Evolutionary conservation across 371 early-diverging fungal species (phyloP).

Genomic region (Caulochytrium protostelioides): DNA sequence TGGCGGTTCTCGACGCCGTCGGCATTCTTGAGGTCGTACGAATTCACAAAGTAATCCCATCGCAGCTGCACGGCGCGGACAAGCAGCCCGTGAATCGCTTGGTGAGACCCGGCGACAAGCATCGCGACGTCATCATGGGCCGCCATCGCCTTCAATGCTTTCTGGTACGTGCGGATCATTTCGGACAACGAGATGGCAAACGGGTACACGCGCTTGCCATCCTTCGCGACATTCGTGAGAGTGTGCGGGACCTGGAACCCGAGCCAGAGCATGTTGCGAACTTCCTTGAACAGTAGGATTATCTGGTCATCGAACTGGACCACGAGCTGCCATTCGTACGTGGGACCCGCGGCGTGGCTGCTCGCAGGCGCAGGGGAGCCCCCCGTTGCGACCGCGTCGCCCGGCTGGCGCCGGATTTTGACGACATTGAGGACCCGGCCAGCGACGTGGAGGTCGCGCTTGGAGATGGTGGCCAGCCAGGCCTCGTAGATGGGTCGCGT

Average conservation of each 20-base stretch:
- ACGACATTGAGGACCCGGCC: slow-evolving; percentile 82
- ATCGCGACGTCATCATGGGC: slow-evolving; percentile 50
- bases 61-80: slow-evolving; percentile 57
- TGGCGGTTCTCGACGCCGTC: slow-evolving; percentile 63
- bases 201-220: slow-evolving; percentile 90
- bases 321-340: slow-evolving; percentile 40
- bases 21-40: slow-evolving; percentile 23
- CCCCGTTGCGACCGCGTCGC: slow-evolving; percentile 2
- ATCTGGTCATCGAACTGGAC: slow-evolving; percentile 87
- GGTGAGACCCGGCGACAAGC: slow-evolving; percentile 71
- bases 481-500: slow-evolving; percentile 69
- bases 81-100: slow-evolving; percentile 76
- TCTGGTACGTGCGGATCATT: slow-evolving; percentile 75
- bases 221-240: slow-evolving; percentile 79
- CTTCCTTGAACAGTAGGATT: slow-evolving; percentile 91
- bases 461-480: slow-evolving; percentile 73
- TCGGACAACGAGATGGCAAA: slow-evolving; percentile 90
- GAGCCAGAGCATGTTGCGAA: slow-evolving; percentile 78
- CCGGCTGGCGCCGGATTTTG: slow-evolving; percentile 59
- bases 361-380: background rate
- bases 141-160: slow-evolving; percentile 56
- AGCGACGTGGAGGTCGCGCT: slow-evolving; percentile 60
- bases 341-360: background rate
- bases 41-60: slow-evolving; percentile 91
- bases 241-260: slow-evolving; percentile 80